Evolutionary conservation across 208 protist genomes (phyloP).

Genomic region (Leishmania turanica): DNA sequence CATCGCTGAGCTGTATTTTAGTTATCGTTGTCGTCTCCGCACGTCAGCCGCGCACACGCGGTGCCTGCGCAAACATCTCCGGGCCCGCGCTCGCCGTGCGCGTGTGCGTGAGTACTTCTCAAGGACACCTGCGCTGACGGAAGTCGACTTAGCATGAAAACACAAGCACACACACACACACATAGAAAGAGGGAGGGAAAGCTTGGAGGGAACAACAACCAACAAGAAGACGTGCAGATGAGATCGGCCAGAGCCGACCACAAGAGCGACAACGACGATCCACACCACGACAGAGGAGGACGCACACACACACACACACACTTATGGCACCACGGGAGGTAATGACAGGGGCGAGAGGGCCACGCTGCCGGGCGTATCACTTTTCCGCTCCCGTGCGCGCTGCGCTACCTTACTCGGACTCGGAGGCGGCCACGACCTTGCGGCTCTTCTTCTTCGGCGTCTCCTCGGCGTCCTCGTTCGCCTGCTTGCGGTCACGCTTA

Average conservation of each 20-base stretch:
- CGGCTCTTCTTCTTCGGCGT: slow-evolving; percentile 66
- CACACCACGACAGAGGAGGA: neutral
- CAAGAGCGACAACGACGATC: neutral
- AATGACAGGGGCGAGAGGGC: neutral
- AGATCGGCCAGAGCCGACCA: neutral
- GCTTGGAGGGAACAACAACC: neutral
- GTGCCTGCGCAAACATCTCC: neutral
- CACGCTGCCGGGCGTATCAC: neutral
- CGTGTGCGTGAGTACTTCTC: neutral
- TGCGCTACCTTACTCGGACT: slow-evolving; percentile 50
- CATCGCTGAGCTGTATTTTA: neutral
- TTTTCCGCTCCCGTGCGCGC: neutral
- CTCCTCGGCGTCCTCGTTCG: slow-evolving; percentile 22
- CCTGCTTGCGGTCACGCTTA: slow-evolving; percentile 60
- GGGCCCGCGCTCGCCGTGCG: neutral
- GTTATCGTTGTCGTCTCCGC: neutral
- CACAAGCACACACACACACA: neutral
- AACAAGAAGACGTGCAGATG: neutral
- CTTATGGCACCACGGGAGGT: neutral
- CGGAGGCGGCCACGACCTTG: slow-evolving; percentile 54
- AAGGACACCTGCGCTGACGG: neutral
- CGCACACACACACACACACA: neutral
- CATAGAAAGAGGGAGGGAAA: neutral
- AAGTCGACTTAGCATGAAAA: neutral
- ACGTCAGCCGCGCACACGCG: neutral